Percentiles rank a stretch among this genome's conserved stretches.
Conservation (phyloP, 2,329 filamentous ascomycete species). For the Aspergillus luchuensis region DNA sequence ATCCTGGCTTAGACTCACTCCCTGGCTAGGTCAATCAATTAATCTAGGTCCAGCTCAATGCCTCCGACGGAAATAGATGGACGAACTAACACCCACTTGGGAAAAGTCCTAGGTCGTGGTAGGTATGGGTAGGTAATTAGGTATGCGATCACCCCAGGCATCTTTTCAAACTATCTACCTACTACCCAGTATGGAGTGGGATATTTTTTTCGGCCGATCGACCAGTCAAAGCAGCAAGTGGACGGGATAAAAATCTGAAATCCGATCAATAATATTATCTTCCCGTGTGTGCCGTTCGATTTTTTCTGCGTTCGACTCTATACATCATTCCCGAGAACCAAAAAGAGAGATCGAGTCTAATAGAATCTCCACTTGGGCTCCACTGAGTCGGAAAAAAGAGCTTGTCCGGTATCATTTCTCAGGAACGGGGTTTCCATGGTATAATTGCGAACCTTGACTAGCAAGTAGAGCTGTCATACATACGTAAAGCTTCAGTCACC, state of each 20-base stretch:
- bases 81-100: background rate
- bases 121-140: background rate
- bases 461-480: conserved; percentile 10
- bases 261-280: conserved; percentile 10
- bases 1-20: background rate
- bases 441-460: conserved; percentile 1
- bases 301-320: conserved; percentile 20
- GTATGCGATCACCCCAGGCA: conserved; percentile 6
- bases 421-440: conserved; percentile 12
- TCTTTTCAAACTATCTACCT: background rate
- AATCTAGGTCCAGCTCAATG: background rate
- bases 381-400: conserved; percentile 38
- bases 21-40: background rate
- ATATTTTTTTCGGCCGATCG: background rate
- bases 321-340: conserved; percentile 22
- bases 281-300: conserved; percentile 18
- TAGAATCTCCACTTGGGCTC: conserved; percentile 31
- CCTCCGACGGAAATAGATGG: background rate
- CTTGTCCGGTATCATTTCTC: conserved; percentile 24
- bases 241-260: conserved; percentile 3
- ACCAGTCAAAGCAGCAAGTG: background rate
- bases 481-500: conserved; percentile 6
- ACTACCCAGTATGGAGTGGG: background rate
- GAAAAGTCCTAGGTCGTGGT: background rate
- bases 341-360: conserved; percentile 38